A percentile compares a stretch with the other conserved stretches of the same genome.
Conservation (phyloP, 1,284 basidiomycete genomes). For the Marasmius tenuissimus region DNA sequence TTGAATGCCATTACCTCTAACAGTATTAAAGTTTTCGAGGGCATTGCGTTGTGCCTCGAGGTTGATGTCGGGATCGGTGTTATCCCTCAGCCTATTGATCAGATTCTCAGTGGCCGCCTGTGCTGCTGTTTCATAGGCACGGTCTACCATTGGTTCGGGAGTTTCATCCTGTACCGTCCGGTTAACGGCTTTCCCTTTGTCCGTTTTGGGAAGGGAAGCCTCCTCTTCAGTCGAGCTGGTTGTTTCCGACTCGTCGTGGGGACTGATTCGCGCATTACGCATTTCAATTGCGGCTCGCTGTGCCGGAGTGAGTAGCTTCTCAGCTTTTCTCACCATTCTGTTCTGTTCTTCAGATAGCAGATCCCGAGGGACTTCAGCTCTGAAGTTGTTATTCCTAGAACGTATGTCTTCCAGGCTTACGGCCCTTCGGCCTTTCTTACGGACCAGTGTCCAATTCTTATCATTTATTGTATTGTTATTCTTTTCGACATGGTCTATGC, state of each 20-base stretch:
- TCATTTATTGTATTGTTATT: no score
- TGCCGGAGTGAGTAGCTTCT: background rate
- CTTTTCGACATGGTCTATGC: no score
- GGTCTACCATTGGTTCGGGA: no score
- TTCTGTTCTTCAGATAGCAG: background rate
- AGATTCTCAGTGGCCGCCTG: background rate
- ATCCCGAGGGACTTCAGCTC: background rate
- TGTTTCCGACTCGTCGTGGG: background rate
- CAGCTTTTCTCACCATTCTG: background rate
- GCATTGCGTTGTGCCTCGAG: background rate
- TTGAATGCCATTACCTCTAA: background rate
- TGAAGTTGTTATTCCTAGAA: background rate
- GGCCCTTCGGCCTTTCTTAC: background rate
- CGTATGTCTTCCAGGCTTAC: background rate
- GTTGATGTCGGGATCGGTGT: background rate
- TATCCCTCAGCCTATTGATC: background rate
- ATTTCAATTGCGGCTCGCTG: background rate
- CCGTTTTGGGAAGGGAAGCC: no score
- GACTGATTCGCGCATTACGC: background rate
- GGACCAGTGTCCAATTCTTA: no score
- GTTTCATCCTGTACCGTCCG: no score
- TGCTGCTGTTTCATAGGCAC: no score
- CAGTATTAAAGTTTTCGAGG: background rate
- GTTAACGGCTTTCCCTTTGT: no score
- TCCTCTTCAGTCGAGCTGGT: background rate